Percentiles rank a stretch among this genome's conserved stretches.
Evolutionary conservation across 2,329 filamentous ascomycete genomes (phyloP).

Genomic region (Scopulariopsis brevicaulis): DNA sequence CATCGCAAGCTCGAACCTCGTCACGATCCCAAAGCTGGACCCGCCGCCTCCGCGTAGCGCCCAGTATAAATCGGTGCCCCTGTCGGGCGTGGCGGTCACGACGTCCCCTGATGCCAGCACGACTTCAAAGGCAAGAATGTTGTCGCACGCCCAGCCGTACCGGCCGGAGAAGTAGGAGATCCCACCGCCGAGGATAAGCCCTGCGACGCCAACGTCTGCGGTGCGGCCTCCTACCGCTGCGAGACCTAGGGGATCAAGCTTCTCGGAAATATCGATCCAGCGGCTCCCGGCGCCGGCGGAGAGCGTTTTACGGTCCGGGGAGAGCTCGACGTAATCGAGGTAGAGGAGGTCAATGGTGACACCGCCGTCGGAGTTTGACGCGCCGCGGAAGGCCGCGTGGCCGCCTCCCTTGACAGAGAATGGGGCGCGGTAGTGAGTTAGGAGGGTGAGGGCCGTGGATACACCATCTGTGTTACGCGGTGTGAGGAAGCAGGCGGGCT

Average conservation of each 20-base stretch:
- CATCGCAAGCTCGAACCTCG: constrained; percentile 30
- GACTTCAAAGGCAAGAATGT: constrained; percentile 28
- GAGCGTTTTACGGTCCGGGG: constrained; percentile 18
- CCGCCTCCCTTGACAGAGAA: constrained; percentile 42
- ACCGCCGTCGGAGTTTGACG: constrained; percentile 15
- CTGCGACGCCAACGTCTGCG: constrained; percentile 17
- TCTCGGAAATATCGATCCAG: constrained; percentile 21
- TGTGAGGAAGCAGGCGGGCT: constrained; percentile 2
- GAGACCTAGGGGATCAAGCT: constrained; percentile 18
- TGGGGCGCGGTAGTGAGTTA: constrained; percentile 5
- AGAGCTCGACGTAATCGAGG: constrained; percentile 9
- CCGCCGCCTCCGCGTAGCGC: constrained; percentile 43
- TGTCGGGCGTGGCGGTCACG: constrained; percentile 25
- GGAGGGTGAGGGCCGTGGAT: constrained; percentile 6
- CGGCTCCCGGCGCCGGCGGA: constrained; percentile 30
- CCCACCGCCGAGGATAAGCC: constrained; percentile 15
- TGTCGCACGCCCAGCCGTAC: constrained; percentile 31
- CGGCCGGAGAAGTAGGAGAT: constrained; percentile 14
- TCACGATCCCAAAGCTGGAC: constrained; percentile 45
- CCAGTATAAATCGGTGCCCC: constrained; percentile 44
- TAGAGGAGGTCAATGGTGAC: constrained; percentile 16
- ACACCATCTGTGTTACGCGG: neutral
- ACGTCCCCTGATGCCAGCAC: constrained; percentile 31
- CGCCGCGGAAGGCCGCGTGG: constrained; percentile 31
- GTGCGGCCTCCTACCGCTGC: constrained; percentile 31